phyloP scores from a whole-genome alignment of 805 yeast species.

The Candida coleopterorum region DNA sequence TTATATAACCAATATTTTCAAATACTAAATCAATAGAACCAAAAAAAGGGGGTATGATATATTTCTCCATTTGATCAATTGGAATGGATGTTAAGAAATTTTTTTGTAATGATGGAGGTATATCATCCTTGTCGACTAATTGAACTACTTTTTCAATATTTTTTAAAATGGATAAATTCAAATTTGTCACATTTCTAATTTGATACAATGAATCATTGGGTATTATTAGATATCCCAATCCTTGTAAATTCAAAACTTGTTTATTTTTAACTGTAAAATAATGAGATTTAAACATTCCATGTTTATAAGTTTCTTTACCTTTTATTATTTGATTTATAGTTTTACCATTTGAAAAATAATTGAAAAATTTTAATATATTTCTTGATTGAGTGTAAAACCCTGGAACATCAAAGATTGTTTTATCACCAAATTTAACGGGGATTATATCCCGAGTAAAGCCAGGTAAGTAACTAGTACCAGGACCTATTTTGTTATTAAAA shows the following conservation, averaged over 20 bases:
- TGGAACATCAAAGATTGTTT: conserved; percentile 42
- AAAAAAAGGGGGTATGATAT: conserved; percentile 63
- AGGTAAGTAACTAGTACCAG: conserved; percentile 53
- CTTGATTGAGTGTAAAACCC: conserved; percentile 32
- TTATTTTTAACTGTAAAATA: conserved; percentile 40
- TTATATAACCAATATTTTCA: conserved; percentile 59
- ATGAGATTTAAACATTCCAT: conserved; percentile 25
- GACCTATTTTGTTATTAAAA: conserved; percentile 33
- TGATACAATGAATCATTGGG: conserved; percentile 49
- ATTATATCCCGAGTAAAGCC: conserved; percentile 62
- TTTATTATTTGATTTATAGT: conserved; percentile 24
- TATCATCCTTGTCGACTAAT: conserved; percentile 13
- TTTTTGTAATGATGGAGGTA: conserved; percentile 8
- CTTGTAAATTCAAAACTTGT: conserved; percentile 52
- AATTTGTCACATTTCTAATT: conserved; percentile 42
- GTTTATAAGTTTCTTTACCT: conserved; percentile 22
- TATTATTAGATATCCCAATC: conserved; percentile 52
- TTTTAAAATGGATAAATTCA: conserved; percentile 30
- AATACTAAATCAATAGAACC: conserved; percentile 65
- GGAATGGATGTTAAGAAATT: conserved; percentile 10
- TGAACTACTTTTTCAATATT: conserved; percentile 25
- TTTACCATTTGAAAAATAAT: conserved; percentile 12
- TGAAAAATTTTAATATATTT: conserved; percentile 9
- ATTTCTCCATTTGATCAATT: conserved; percentile 32
- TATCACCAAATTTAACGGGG: conserved; percentile 20